These are phyloP conservation scores for Bocquillonia castaneifolia DNA, from an alignment of 441 rosid species.

Conservation along the genomic window DNA sequence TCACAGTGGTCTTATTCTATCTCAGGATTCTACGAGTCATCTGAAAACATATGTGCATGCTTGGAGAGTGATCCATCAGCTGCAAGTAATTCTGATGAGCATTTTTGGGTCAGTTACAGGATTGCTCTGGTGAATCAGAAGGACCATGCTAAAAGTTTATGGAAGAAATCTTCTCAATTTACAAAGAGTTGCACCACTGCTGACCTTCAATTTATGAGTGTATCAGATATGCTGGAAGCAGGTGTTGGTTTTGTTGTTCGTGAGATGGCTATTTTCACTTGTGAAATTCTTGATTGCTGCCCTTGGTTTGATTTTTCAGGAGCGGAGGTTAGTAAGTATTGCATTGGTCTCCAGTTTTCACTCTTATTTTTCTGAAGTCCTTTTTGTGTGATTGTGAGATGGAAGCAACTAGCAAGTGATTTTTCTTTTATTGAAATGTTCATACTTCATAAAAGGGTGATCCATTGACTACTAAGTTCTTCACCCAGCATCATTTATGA, in stretches of 20 bases:
- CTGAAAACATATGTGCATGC: slow-evolving; percentile 66
- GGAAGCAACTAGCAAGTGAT: neutral
- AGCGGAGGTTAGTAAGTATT: slow-evolving; percentile 55
- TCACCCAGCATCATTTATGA: neutral
- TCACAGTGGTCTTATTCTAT: neutral
- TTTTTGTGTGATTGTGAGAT: neutral
- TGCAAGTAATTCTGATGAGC: slow-evolving; percentile 63
- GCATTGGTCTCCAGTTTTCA: slow-evolving; percentile 5
- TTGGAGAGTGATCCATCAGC: slow-evolving; percentile 75
- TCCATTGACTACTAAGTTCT: neutral
- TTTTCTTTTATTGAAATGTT: neutral
- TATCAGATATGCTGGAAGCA: slow-evolving; percentile 76
- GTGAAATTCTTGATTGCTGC: slow-evolving; percentile 83
- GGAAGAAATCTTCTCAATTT: slow-evolving; percentile 84
- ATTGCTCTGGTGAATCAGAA: slow-evolving; percentile 79
- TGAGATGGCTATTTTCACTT: slow-evolving; percentile 72
- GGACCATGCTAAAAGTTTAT: slow-evolving; percentile 59
- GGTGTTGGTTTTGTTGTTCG: slow-evolving; percentile 82
- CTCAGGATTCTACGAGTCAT: slow-evolving; percentile 74
- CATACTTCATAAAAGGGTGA: neutral
- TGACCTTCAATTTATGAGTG: slow-evolving; percentile 81
- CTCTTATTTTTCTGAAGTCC: neutral
- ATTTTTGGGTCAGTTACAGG: slow-evolving; percentile 81
- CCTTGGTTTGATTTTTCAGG: slow-evolving; percentile 91
- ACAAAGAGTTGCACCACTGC: slow-evolving; percentile 76